Percentiles rank a stretch among this genome's conserved stretches.
These are phyloP conservation scores for Fusarium sp. DNA, from an alignment of 2,329 filamentous ascomycete genomes.

Conservation along the genomic window DNA sequence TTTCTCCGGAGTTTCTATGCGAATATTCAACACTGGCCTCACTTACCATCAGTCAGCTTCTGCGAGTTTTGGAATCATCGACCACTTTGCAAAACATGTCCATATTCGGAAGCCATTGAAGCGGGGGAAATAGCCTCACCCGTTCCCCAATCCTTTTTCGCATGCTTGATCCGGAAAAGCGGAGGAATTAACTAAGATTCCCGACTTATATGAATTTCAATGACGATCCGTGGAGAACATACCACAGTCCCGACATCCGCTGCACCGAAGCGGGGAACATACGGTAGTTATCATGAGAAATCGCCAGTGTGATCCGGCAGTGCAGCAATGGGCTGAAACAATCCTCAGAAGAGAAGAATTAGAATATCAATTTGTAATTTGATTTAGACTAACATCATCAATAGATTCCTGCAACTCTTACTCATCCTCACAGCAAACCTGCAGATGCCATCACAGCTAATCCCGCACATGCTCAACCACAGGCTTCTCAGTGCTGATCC, in stretches of 20 bases:
- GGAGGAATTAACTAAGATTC: slow-evolving; percentile 32
- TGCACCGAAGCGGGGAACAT: slow-evolving; percentile 19
- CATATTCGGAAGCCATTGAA: slow-evolving; percentile 16
- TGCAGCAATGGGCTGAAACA: neutral
- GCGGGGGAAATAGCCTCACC: slow-evolving; percentile 12
- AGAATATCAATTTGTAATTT: neutral
- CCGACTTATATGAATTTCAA: slow-evolving; percentile 9
- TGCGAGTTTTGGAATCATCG: slow-evolving; percentile 5
- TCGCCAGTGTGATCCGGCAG: neutral
- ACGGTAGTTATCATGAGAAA: neutral
- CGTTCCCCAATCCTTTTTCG: slow-evolving; percentile 4
- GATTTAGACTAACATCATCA: neutral
- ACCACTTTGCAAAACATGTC: neutral
- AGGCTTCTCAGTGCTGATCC: slow-evolving; percentile 24
- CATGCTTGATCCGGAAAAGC: slow-evolving; percentile 4
- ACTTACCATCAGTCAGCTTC: neutral
- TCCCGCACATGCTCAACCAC: slow-evolving; percentile 28
- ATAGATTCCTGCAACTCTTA: neutral
- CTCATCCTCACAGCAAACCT: neutral
- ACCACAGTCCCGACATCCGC: slow-evolving; percentile 1
- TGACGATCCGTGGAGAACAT: neutral
- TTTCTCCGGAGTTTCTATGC: neutral
- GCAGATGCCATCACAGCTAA: neutral
- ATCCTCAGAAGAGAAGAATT: neutral
- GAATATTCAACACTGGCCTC: neutral